These are phyloP conservation scores for Cucurbita ficifolia DNA, from an alignment of 306 rosid genomes.

Conservation along the genomic window DNA sequence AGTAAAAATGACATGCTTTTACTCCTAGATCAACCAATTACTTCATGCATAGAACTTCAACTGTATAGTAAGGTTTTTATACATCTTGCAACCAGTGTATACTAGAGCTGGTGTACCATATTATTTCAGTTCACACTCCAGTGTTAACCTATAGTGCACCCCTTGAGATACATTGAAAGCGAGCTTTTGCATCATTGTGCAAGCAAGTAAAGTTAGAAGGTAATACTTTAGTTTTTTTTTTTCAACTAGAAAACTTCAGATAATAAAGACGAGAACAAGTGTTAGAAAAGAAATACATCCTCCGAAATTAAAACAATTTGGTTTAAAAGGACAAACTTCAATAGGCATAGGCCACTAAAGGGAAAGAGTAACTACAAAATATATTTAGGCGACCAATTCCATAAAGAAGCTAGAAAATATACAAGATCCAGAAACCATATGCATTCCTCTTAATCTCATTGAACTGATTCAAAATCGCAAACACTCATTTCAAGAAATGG, in stretches of 20 bases:
- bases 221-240: background rate
- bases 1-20: background rate
- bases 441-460: background rate
- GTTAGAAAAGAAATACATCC: background rate
- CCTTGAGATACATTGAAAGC: background rate
- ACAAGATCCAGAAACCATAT: background rate
- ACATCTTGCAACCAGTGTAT: background rate
- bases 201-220: background rate
- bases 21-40: background rate
- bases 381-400: background rate
- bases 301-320: background rate
- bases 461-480: background rate
- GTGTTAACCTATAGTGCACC: background rate
- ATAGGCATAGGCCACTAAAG: background rate
- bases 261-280: background rate
- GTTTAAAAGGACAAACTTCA: background rate
- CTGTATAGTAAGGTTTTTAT: background rate
- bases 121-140: background rate
- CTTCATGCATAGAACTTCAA: background rate
- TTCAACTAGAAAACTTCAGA: background rate
- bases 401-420: background rate
- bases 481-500: background rate
- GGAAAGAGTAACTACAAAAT: background rate
- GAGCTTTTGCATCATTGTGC: background rate
- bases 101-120: background rate